phyloP scores from a whole-genome alignment of 208 protist species.

The Tetramitus jugosus region DNA sequence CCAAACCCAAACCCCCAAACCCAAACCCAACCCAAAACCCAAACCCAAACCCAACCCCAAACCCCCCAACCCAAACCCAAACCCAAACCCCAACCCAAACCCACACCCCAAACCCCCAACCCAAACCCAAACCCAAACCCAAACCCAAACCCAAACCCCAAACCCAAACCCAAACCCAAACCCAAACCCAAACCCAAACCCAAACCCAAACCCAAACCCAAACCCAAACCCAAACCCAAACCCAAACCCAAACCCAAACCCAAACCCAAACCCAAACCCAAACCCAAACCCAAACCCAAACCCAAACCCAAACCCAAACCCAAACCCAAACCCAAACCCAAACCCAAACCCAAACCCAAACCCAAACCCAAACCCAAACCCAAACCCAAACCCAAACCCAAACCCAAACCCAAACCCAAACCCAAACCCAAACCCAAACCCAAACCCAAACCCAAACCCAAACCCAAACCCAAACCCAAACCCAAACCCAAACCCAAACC shows the following conservation, averaged over 20 bases:
- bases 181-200: conserved; percentile 26
- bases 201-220: conserved; percentile 28
- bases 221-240: conserved; percentile 28
- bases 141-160: too few relatives aligned
- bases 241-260: conserved; percentile 20
- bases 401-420: conserved; percentile 29
- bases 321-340: conserved; percentile 26
- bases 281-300: conserved; percentile 18
- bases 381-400: conserved; percentile 28
- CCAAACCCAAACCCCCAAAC: too few relatives aligned
- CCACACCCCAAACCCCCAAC: too few relatives aligned
- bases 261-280: conserved; percentile 18
- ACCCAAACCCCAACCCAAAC: too few relatives aligned
- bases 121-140: too few relatives aligned
- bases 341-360: conserved; percentile 25
- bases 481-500: conserved; percentile 31
- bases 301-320: conserved; percentile 27
- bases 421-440: conserved; percentile 31
- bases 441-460: conserved; percentile 30
- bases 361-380: conserved; percentile 27
- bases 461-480: conserved; percentile 30
- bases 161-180: conserved; percentile 24
- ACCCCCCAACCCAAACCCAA: too few relatives aligned
- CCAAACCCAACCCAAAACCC: too few relatives aligned
- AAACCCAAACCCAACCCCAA: too few relatives aligned